Conservation (phyloP, 148 eudicot genomes). For the Amaranthus palmeri region DNA sequence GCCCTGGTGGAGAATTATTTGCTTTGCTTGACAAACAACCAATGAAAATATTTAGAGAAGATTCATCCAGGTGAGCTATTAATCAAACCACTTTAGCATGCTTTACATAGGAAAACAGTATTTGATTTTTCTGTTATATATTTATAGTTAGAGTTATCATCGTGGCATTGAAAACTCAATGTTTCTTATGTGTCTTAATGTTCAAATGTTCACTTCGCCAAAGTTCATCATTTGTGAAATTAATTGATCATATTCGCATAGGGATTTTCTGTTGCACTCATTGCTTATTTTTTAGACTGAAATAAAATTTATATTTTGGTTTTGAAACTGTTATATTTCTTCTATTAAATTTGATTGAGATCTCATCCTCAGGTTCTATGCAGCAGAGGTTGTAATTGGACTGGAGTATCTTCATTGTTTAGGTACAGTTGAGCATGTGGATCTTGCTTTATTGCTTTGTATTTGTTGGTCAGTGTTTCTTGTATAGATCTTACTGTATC, state of each 20-base stretch:
- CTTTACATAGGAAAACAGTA: not conserved
- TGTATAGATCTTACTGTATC: not conserved
- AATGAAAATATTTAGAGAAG: constrained; percentile 84
- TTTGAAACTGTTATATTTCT: constrained; percentile 1
- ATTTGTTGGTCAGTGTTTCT: not conserved
- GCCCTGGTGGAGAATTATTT: constrained; percentile 94
- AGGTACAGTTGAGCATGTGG: constrained; percentile 43
- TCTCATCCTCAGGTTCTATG: constrained; percentile 69
- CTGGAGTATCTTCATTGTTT: constrained; percentile 97
- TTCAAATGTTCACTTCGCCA: not conserved
- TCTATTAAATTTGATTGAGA: constrained; percentile 16
- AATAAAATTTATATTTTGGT: not conserved
- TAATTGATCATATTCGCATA: not conserved
- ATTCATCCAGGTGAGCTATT: constrained; percentile 72
- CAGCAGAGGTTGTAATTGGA: constrained; percentile 92
- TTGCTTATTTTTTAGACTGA: not conserved
- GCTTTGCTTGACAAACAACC: constrained; percentile 96
- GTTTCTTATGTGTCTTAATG: not conserved
- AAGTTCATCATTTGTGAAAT: not conserved
- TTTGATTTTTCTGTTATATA: not conserved
- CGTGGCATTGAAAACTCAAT: not conserved
- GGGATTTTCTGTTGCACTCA: not conserved
- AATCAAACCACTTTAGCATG: constrained; percentile 5
- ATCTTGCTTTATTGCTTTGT: constrained; percentile 8
- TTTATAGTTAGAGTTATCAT: not conserved